Evolutionary conservation across 208 protist genomes (phyloP).

Genomic region (Zelonia costaricensis): DNA sequence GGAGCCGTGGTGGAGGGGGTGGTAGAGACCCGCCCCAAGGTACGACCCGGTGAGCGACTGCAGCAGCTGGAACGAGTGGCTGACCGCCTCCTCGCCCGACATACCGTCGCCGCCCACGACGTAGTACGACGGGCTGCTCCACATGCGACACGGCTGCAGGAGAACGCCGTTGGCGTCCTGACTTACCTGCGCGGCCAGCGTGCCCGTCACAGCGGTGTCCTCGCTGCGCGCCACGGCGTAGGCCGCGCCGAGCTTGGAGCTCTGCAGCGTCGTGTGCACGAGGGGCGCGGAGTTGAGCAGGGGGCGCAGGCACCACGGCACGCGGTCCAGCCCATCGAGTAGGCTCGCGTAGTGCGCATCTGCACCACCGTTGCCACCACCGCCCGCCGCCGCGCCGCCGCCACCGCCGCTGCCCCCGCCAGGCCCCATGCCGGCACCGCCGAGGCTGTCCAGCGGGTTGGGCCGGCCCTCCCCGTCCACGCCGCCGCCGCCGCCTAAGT

Average conservation of each 20-base stretch:
- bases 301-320: constrained; percentile 31
- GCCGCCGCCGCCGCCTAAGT: constrained; percentile 8
- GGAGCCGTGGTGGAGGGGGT: background rate
- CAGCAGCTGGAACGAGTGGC: constrained; percentile 23
- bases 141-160: constrained; percentile 30
- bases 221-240: constrained; percentile 22
- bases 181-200: constrained; percentile 11
- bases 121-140: constrained; percentile 29
- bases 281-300: constrained; percentile 20
- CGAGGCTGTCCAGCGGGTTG: background rate
- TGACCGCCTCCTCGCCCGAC: constrained; percentile 13
- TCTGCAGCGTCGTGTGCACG: constrained; percentile 15
- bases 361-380: background rate
- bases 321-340: constrained; percentile 18
- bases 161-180: constrained; percentile 29
- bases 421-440: no score
- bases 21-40: constrained; percentile 19
- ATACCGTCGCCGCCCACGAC: constrained; percentile 23
- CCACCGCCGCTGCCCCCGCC: no score
- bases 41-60: constrained; percentile 25
- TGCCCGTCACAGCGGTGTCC: constrained; percentile 10
- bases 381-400: background rate
- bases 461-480: constrained; percentile 1
- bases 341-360: background rate
- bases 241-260: constrained; percentile 19